Percentiles rank a stretch among this genome's conserved stretches.
These are phyloP conservation scores for Yarrowia deformans DNA, from an alignment of 805 yeast species.

Conservation along the genomic window DNA sequence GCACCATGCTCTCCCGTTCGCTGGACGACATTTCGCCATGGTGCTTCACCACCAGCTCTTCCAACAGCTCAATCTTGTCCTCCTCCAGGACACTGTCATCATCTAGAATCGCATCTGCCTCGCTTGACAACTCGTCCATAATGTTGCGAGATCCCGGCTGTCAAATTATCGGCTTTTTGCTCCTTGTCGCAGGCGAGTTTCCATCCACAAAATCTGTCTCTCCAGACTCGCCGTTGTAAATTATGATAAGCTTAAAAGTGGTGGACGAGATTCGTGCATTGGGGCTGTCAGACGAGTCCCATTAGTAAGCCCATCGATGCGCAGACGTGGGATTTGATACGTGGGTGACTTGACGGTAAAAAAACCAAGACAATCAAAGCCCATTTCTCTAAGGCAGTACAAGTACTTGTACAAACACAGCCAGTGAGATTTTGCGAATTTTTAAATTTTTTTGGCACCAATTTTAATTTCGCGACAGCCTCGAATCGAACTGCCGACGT, in stretches of 20 bases:
- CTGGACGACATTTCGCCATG: constrained; percentile 42
- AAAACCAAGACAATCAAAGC: too few relatives aligned
- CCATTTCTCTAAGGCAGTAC: too few relatives aligned
- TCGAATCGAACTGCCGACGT: not conserved
- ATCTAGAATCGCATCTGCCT: constrained; percentile 51
- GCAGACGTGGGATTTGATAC: not conserved
- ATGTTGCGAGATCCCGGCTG: constrained; percentile 14
- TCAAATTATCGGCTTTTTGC: not conserved
- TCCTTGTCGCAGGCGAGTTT: not conserved
- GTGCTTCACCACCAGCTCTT: constrained; percentile 48
- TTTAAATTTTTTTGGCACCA: not conserved
- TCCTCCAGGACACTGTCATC: constrained; percentile 51
- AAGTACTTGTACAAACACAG: too few relatives aligned
- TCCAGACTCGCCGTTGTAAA: constrained; percentile 19
- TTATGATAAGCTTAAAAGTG: constrained; percentile 6
- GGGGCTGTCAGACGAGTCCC: not conserved
- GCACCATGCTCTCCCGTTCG: constrained; percentile 51
- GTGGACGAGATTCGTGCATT: constrained; percentile 17
- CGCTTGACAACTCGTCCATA: constrained; percentile 39
- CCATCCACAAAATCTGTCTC: constrained; percentile 29
- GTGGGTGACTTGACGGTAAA: not conserved
- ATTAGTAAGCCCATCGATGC: constrained; percentile 22
- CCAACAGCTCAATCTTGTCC: constrained; percentile 53
- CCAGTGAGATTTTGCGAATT: too few relatives aligned
- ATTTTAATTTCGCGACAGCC: not conserved